Base-by-base conservation (phyloP, 31 red algal genomes). In the Porphyra umbilicalis region DNA sequence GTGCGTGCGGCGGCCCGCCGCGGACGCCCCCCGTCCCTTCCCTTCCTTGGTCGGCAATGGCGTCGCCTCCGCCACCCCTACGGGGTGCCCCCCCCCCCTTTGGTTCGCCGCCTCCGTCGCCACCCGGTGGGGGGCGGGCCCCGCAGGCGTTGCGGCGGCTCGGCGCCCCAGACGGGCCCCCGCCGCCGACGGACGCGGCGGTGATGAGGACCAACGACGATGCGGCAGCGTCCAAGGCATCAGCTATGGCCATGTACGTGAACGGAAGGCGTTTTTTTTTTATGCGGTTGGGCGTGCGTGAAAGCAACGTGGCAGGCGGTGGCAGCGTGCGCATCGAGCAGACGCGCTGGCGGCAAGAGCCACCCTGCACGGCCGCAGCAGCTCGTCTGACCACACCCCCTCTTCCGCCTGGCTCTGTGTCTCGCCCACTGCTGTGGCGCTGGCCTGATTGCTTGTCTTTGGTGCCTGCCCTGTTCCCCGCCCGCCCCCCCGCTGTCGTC, bases 241-340 rank as follows among this genome's bases (percentile, higher is more conserved):
- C 68, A 75, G 34, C 81, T 18, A 38, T 71, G 25, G 71, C 81
- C 34, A 82, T 37, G 81, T 82, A 82, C 71, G 81, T 39, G n/a
- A n/a, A n/a, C n/a, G n/a, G n/a, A n/a, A n/a, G n/a, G n/a, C n/a
- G n/a, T n/a, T n/a, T n/a, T n/a, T n/a, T n/a, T n/a, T n/a, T n/a
- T n/a, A n/a, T n/a, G n/a, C n/a, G n/a, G n/a, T n/a, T n/a, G n/a
- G n/a, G n/a, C n/a, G n/a, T n/a, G n/a, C n/a, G n/a, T n/a, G n/a
- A n/a, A n/a, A n/a, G n/a, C n/a, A n/a, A n/a, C n/a, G n/a, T n/a
- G n/a, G n/a, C n/a, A n/a, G n/a, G n/a, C n/a, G n/a, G n/a, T n/a
- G n/a, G n/a, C n/a, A n/a, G n/a, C n/a, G n/a, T n/a, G n/a, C n/a
- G n/a, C n/a, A n/a, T n/a, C n/a, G n/a, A n/a, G n/a, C n/a, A n/a